phyloP scores from a whole-genome alignment of 2,329 filamentous ascomycete genomes.

The Botrytis deweyae region DNA sequence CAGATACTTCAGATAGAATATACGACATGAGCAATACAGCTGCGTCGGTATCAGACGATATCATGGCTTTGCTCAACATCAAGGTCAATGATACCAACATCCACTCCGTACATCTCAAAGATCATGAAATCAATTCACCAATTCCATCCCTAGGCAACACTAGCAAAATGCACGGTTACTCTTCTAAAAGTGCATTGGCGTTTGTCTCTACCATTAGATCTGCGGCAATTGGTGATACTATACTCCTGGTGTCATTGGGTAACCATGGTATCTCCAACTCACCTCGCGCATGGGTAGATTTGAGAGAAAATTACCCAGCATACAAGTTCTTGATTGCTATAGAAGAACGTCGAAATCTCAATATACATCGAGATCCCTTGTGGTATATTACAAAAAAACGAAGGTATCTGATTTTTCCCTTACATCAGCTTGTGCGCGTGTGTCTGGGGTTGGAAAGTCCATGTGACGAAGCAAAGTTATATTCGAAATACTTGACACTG shows the following conservation, averaged over 20 bases:
- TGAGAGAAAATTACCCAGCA: not conserved
- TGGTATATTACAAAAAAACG: not conserved
- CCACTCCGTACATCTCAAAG: not conserved
- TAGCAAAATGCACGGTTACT: not conserved
- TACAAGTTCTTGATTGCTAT: not conserved
- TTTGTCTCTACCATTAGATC: not conserved
- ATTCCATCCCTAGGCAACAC: not conserved
- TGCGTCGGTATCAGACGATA: not conserved
- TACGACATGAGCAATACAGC: accelerated
- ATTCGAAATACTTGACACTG: not conserved
- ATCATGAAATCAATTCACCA: not conserved
- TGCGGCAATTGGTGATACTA: not conserved
- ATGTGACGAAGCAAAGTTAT: not conserved
- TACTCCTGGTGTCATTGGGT: not conserved
- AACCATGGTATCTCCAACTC: not conserved
- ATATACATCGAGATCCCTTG: not conserved
- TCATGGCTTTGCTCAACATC: not conserved
- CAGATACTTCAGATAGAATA: not conserved
- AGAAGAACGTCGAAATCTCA: not conserved
- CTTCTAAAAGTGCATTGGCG: not conserved
- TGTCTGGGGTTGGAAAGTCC: not conserved
- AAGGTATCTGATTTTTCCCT: not conserved
- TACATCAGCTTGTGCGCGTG: not conserved
- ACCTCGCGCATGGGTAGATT: not conserved
- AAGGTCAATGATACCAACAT: not conserved